Evolutionary conservation across 495 filamentous ascomycete genomes (phyloP).

Genomic region (Penicillium mononematosum): DNA sequence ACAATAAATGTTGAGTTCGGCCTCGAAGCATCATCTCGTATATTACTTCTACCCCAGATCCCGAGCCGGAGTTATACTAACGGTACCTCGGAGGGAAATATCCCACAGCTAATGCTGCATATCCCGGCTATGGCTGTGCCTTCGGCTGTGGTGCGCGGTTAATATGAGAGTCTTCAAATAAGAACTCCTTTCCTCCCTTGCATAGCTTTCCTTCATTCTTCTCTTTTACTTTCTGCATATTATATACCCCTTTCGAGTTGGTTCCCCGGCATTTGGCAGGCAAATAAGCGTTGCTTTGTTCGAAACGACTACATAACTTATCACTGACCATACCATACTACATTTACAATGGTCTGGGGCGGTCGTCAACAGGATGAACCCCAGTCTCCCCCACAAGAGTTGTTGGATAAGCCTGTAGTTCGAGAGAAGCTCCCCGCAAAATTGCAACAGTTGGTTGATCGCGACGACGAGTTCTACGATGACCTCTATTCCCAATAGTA

Average conservation of each 20-base stretch:
- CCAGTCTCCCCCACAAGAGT: conserved; percentile 27
- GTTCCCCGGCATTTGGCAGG: background rate
- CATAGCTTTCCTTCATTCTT: conserved; percentile 4
- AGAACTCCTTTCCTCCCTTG: conserved; percentile 6
- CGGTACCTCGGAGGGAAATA: conserved; percentile 14
- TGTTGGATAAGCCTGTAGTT: conserved; percentile 50
- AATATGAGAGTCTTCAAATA: conserved; percentile 5
- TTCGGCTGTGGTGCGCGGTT: conserved; percentile 17
- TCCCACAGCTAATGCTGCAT: conserved; percentile 18
- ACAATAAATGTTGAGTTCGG: background rate
- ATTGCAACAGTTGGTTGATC: conserved; percentile 73
- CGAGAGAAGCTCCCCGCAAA: conserved; percentile 63
- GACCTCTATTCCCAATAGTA: conserved; percentile 78
- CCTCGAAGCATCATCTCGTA: background rate
- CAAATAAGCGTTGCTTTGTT: background rate
- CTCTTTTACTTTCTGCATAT: background rate
- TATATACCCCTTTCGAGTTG: background rate
- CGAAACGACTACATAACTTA: background rate
- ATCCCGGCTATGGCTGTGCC: conserved; percentile 18
- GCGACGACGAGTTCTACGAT: conserved; percentile 75
- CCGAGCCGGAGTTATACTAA: conserved; percentile 3
- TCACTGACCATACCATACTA: background rate
- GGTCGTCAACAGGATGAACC: conserved; percentile 32
- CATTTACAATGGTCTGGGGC: conserved; percentile 37
- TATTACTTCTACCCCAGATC: conserved; percentile 3